Conservation (phyloP, 495 filamentous ascomycete species). For the Margaritispora aquatica region DNA sequence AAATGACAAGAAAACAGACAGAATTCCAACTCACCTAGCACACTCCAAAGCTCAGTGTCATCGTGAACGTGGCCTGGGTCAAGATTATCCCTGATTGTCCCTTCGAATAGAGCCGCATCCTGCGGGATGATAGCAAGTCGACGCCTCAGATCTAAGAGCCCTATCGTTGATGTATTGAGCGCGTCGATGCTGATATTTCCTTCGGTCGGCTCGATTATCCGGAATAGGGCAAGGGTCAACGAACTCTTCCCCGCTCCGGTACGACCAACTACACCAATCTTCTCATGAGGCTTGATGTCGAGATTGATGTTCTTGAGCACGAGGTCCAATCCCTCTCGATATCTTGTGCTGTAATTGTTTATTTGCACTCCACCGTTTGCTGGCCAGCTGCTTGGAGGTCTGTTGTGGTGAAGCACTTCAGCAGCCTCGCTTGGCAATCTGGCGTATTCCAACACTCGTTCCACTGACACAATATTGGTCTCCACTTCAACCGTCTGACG, state of each 20-base stretch:
- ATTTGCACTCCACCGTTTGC: slow-evolving; percentile 85
- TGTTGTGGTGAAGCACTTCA: slow-evolving; percentile 82
- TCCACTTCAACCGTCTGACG: slow-evolving; percentile 98
- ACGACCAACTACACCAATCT: slow-evolving; percentile 94
- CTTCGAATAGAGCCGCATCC: slow-evolving; percentile 95
- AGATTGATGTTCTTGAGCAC: slow-evolving; percentile 90
- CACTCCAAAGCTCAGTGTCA: slow-evolving; percentile 96
- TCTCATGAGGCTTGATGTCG: slow-evolving; percentile 90
- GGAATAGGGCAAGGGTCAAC: slow-evolving; percentile 86
- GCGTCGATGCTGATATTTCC: slow-evolving; percentile 86
- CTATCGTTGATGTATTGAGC: slow-evolving; percentile 84
- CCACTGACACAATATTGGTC: slow-evolving; percentile 98
- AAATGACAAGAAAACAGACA: too few relatives aligned
- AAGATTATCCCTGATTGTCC: slow-evolving; percentile 90
- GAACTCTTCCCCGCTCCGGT: slow-evolving; percentile 97
- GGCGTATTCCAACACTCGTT: slow-evolving; percentile 95
- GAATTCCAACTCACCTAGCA: slow-evolving; percentile 79
- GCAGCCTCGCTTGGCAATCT: slow-evolving; percentile 90
- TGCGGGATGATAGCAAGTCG: slow-evolving; percentile 97
- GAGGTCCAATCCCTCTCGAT: slow-evolving; percentile 80
- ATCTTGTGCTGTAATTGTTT: slow-evolving; percentile 88
- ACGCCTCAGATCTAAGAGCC: slow-evolving; percentile 79
- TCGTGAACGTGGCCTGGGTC: slow-evolving; percentile 94
- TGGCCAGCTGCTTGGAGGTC: slow-evolving; percentile 89
- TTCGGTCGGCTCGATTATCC: slow-evolving; percentile 81